Conservation (phyloP, 768 basidiomycete species). For the Russula emetica region DNA sequence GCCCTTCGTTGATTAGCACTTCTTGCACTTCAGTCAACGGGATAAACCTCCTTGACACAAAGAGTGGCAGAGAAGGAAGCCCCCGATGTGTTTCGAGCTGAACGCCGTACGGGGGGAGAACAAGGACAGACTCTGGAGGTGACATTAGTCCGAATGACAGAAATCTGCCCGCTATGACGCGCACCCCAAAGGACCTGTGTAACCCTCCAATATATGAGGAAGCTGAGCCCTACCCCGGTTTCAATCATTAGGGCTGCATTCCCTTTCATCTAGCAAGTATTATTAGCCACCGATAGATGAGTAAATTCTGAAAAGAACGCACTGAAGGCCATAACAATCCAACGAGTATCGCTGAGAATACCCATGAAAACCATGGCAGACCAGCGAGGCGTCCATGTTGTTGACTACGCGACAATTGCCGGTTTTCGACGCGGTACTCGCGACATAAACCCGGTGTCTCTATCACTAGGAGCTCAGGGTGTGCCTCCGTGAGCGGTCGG, state of each 20-base stretch:
- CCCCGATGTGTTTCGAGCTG: constrained; percentile 72
- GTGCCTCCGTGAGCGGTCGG: constrained; percentile 37
- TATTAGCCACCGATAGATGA: not conserved
- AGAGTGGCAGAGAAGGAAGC: constrained; percentile 38
- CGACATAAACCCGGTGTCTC: constrained; percentile 42
- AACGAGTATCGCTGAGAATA: constrained; percentile 31
- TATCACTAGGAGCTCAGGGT: constrained; percentile 52
- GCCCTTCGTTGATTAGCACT: constrained; percentile 69
- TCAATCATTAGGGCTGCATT: constrained; percentile 4
- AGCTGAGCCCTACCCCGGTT: constrained; percentile 24
- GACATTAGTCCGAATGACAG: not conserved
- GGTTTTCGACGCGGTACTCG: constrained; percentile 61
- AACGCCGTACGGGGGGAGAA: constrained; percentile 63
- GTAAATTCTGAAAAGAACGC: constrained; percentile 32
- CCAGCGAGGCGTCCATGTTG: constrained; percentile 37
- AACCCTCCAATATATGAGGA: constrained; percentile 37
- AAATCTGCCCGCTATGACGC: not conserved
- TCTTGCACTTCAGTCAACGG: constrained; percentile 52
- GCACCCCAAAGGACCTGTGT: constrained; percentile 50
- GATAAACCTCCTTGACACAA: constrained; percentile 51
- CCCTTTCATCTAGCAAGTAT: not conserved
- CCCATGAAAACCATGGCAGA: constrained; percentile 37
- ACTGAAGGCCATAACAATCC: constrained; percentile 31
- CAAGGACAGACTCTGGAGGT: constrained; percentile 61
- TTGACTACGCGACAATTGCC: constrained; percentile 44